Evolutionary conservation across 2,329 filamentous ascomycete species (phyloP).

Genomic region (Didymellaceae sp.): DNA sequence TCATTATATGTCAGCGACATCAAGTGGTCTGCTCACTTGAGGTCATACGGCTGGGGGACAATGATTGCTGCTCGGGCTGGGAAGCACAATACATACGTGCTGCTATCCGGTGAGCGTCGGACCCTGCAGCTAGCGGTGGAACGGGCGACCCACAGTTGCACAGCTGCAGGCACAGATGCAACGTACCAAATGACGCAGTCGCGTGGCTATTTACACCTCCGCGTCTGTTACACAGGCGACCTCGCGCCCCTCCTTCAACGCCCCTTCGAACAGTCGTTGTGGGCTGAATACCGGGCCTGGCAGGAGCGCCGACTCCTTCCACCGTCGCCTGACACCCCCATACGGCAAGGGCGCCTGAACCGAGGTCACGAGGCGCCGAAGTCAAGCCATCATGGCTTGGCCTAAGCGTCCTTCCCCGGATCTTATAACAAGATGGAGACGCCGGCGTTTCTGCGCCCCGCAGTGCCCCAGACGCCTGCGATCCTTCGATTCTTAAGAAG

Average conservation of each 20-base stretch:
- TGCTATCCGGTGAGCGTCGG: no score
- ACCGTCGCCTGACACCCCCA: conserved; percentile 29
- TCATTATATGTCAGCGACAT: no score
- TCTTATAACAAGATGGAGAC: conserved; percentile 30
- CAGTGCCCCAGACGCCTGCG: conserved; percentile 23
- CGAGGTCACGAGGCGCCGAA: conserved; percentile 38
- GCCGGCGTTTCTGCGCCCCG: conserved; percentile 26
- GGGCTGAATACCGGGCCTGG: conserved; percentile 12
- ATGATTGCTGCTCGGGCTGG: no score
- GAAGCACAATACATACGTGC: no score
- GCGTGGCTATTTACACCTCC: conserved; percentile 22
- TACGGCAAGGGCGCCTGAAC: conserved; percentile 17
- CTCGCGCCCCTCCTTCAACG: conserved; percentile 18
- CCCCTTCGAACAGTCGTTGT: conserved; percentile 17
- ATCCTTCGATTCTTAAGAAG: conserved; percentile 14
- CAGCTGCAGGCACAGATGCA: conserved; percentile 11
- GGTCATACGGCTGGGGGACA: no score
- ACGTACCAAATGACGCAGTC: conserved; percentile 20
- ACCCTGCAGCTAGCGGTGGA: background rate
- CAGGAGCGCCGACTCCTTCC: conserved; percentile 21
- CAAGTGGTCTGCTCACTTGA: no score
- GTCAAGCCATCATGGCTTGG: conserved; percentile 30
- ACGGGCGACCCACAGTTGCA: background rate
- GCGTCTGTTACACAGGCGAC: conserved; percentile 20
- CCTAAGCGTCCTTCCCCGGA: conserved; percentile 33